Conservation (phyloP, 164 flowering plant species). For the Liquidambar formosana region DNA sequence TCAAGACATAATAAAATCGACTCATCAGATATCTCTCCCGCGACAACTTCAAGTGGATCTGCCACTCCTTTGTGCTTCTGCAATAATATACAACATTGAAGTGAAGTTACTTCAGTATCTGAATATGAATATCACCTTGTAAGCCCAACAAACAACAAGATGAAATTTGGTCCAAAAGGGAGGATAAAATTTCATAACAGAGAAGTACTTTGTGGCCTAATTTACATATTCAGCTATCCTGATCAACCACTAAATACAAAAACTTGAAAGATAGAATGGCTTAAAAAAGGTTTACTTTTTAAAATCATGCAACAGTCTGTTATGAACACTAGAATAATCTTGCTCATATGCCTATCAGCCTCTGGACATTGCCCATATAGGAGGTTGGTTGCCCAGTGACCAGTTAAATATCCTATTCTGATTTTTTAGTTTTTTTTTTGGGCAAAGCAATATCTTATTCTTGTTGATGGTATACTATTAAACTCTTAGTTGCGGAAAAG, state of each 20-base stretch:
- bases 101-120: background rate
- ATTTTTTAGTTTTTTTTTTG: no score
- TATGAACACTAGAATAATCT: background rate
- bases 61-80: slow-evolving; percentile 91
- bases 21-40: slow-evolving; percentile 92
- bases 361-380: background rate
- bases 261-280: background rate
- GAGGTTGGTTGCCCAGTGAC: background rate
- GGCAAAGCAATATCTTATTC: background rate
- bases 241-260: background rate
- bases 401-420: background rate
- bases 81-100: slow-evolving; percentile 16
- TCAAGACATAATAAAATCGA: slow-evolving; percentile 88
- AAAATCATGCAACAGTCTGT: no score
- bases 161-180: no score
- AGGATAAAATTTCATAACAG: no score
- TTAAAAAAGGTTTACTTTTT: background rate
- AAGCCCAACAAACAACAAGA: no score
- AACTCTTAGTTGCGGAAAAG: background rate
- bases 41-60: slow-evolving; percentile 98
- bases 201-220: background rate
- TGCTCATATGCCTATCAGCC: background rate
- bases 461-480: background rate
- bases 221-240: background rate
- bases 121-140: background rate